Conservation (phyloP, 805 yeast genomes). For the Sugiyamaella mastotermitis region DNA sequence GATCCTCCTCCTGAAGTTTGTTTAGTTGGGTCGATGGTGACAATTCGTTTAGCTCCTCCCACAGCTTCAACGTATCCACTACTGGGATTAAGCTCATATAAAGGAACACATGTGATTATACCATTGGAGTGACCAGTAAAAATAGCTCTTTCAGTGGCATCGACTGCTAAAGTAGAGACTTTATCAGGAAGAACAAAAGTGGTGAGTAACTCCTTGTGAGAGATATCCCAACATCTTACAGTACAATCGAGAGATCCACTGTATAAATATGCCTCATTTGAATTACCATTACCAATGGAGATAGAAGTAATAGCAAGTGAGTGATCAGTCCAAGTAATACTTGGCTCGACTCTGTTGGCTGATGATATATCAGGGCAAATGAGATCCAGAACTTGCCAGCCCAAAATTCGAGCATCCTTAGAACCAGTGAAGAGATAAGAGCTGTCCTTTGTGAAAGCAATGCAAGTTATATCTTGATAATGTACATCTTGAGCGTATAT, state of each 20-base stretch:
- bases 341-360: constrained; percentile 15
- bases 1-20: constrained; percentile 4
- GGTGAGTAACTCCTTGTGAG: constrained; percentile 42
- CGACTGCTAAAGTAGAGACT: constrained; percentile 54
- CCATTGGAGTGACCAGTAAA: constrained; percentile 71
- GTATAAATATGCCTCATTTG: constrained; percentile 56
- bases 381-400: constrained; percentile 68
- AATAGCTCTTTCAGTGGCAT: constrained; percentile 71
- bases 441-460: constrained; percentile 58
- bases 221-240: constrained; percentile 60
- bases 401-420: constrained; percentile 68
- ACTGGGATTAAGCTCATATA: constrained; percentile 36
- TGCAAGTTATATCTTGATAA: constrained; percentile 63
- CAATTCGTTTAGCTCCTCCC: constrained; percentile 55
- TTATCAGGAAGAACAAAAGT: constrained; percentile 66
- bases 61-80: constrained; percentile 44
- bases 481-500: constrained; percentile 73
- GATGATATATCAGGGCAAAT: constrained; percentile 23
- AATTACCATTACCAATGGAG: constrained; percentile 44
- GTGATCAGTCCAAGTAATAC: constrained; percentile 29
- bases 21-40: constrained; percentile 29
- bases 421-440: constrained; percentile 70
- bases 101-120: constrained; percentile 46
- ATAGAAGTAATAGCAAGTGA: constrained; percentile 46
- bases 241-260: constrained; percentile 73